These are phyloP conservation scores for Sporobolomyces roseus DNA, from an alignment of 768 basidiomycete species.

Conservation along the genomic window DNA sequence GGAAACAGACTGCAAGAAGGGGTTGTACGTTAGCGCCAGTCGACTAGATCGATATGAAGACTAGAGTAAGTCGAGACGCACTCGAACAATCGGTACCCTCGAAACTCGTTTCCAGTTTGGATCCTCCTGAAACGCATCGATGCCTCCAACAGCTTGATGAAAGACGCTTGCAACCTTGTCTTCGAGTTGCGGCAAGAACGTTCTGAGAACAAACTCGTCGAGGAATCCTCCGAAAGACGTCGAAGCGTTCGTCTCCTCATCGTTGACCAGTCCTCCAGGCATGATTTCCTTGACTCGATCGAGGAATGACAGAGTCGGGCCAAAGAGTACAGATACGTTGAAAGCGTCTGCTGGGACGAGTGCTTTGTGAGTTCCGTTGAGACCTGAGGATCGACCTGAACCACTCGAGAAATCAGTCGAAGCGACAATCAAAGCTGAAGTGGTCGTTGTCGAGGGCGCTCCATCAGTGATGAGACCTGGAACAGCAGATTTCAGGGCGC, in stretches of 20 bases:
- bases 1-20: conserved; percentile 74
- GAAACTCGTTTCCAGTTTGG: conserved; percentile 63
- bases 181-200: conserved; percentile 90
- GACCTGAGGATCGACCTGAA: conserved; percentile 49
- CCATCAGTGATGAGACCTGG: conserved; percentile 78
- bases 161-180: conserved; percentile 85
- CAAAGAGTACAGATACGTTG: conserved; percentile 89
- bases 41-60: too few species aligned
- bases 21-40: too few species aligned
- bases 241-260: conserved; percentile 40
- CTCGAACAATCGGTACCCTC: conserved; percentile 72
- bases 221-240: conserved; percentile 44
- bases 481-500: conserved; percentile 80
- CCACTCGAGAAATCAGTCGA: conserved; percentile 62
- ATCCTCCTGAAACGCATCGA: conserved; percentile 85
- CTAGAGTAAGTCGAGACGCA: too few species aligned
- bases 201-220: conserved; percentile 70
- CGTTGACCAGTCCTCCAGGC: conserved; percentile 51
- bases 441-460: conserved; percentile 50
- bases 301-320: conserved; percentile 82
- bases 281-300: conserved; percentile 66
- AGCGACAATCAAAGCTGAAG: conserved; percentile 30
- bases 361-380: conserved; percentile 74
- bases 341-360: conserved; percentile 88
- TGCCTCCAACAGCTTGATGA: conserved; percentile 67